These are phyloP conservation scores for Pestalotiopsis sp. DNA, from an alignment of 2,329 filamentous ascomycete genomes.

Conservation along the genomic window DNA sequence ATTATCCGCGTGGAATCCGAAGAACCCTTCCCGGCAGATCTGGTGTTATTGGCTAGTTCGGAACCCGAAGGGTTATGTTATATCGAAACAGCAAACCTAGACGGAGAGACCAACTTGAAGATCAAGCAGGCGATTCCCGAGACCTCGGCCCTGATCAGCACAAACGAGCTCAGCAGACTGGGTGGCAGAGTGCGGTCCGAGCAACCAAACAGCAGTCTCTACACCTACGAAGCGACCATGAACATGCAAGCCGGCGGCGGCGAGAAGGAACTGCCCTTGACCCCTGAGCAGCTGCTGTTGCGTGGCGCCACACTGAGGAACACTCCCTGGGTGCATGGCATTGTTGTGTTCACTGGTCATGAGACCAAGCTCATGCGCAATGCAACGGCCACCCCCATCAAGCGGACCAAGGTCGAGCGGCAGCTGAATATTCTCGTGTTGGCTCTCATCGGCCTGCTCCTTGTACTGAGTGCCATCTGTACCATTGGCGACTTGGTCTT, in stretches of 20 bases:
- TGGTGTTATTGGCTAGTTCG: slow-evolving; percentile 90
- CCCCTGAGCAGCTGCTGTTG: slow-evolving; percentile 89
- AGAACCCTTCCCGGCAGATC: slow-evolving; percentile 89
- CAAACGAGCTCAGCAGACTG: slow-evolving; percentile 81
- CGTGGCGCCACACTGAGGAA: slow-evolving; percentile 93
- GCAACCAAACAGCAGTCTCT: slow-evolving; percentile 96
- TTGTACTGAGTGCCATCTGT: slow-evolving; percentile 84
- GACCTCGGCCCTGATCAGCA: slow-evolving; percentile 83
- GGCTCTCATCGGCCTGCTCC: slow-evolving; percentile 81
- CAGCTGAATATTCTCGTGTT: slow-evolving; percentile 94
- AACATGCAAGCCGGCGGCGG: slow-evolving; percentile 89
- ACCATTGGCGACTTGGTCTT: slow-evolving; percentile 88
- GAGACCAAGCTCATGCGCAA: slow-evolving; percentile 99
- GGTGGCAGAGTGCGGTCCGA: slow-evolving; percentile 89
- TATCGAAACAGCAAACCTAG: slow-evolving; percentile 96
- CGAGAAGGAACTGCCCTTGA: slow-evolving; percentile 87
- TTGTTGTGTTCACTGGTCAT: slow-evolving; percentile 96
- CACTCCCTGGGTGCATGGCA: slow-evolving; percentile 94
- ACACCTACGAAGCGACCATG: slow-evolving; percentile 95
- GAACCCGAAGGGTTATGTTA: slow-evolving; percentile 98
- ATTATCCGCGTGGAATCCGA: slow-evolving; percentile 93
- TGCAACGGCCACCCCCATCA: slow-evolving; percentile 94
- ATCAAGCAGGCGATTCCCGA: slow-evolving; percentile 98
- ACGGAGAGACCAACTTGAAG: slow-evolving; percentile 97
- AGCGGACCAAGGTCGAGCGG: slow-evolving; percentile 92